Conservation (phyloP, 139 green algal genomes). For the Diplosphaera chodatii region DNA sequence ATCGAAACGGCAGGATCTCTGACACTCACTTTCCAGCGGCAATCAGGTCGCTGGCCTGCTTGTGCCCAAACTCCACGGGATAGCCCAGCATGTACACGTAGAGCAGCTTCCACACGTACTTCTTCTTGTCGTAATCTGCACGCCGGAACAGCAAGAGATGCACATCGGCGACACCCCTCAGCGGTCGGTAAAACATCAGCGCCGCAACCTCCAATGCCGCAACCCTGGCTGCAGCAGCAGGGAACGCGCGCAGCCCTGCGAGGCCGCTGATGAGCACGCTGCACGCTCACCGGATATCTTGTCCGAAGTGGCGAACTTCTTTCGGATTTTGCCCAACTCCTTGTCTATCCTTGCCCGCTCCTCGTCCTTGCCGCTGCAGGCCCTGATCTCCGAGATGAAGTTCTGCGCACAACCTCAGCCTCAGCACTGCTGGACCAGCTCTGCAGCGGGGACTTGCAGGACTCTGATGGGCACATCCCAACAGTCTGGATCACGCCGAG, state of each 20-base stretch:
- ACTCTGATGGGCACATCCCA: not conserved
- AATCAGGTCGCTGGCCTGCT: constrained; percentile 93
- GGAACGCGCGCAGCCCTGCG: too few species aligned
- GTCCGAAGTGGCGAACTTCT: constrained; percentile 78
- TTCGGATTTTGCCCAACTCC: constrained; percentile 96
- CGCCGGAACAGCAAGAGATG: too few species aligned
- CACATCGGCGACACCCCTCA: too few species aligned
- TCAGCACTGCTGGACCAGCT: not conserved
- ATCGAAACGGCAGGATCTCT: too few species aligned
- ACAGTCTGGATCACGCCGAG: not conserved
- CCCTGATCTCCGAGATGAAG: constrained; percentile 92
- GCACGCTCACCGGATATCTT: constrained; percentile 40
- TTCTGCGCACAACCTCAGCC: constrained; percentile 41
- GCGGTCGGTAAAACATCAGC: too few species aligned
- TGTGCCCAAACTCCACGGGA: constrained; percentile 97
- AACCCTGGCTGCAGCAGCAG: too few species aligned
- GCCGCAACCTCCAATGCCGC: too few species aligned
- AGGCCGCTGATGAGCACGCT: too few species aligned
- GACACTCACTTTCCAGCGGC: constrained; percentile 70
- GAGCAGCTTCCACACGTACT: constrained; percentile 99
- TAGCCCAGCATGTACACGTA: constrained; percentile 99
- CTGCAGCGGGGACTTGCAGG: too few species aligned
- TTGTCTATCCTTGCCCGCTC: constrained; percentile 90
- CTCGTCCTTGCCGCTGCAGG: constrained; percentile 83
- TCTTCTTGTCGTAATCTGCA: constrained; percentile 94